These are phyloP conservation scores for Fusarium sp. DNA, from an alignment of 2,329 filamentous ascomycete species.

Conservation along the genomic window DNA sequence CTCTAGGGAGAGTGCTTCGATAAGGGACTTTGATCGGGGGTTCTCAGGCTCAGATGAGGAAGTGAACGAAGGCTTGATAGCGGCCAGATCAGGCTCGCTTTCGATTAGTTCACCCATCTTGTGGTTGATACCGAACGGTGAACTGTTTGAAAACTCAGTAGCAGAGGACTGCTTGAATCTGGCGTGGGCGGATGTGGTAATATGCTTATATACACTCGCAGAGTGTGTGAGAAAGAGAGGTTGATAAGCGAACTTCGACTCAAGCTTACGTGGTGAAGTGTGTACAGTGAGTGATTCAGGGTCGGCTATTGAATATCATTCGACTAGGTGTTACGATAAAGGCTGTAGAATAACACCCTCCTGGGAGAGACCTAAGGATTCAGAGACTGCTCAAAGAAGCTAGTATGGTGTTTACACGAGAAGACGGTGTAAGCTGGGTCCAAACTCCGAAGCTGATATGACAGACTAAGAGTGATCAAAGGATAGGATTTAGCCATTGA, in stretches of 20 bases:
- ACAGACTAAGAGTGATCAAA: not conserved
- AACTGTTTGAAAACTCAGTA: not conserved
- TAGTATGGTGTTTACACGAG: conserved; percentile 21
- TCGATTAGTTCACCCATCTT: conserved; percentile 34
- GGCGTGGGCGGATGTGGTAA: not conserved
- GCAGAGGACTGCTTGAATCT: not conserved
- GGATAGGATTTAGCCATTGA: not conserved
- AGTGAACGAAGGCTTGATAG: conserved; percentile 35
- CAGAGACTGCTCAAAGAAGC: conserved; percentile 18
- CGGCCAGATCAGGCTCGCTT: conserved; percentile 20
- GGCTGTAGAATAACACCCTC: conserved; percentile 6
- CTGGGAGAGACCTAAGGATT: conserved; percentile 2
- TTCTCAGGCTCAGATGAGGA: conserved; percentile 38
- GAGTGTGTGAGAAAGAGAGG: conserved; percentile 10
- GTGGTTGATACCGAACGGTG: not conserved
- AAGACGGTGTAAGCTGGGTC: conserved; percentile 34
- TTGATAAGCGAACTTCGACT: conserved; percentile 7
- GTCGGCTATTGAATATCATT: not conserved
- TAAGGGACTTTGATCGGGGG: conserved; percentile 43
- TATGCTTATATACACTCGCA: conserved; percentile 24
- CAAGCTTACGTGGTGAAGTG: conserved; percentile 5
- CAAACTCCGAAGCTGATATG: conserved; percentile 12
- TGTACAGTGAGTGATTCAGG: not conserved
- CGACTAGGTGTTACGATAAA: conserved; percentile 5
- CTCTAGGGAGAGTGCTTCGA: conserved; percentile 60